phyloP scores from a whole-genome alignment of 495 filamentous ascomycete genomes.

The Aspergillus nidulans region DNA sequence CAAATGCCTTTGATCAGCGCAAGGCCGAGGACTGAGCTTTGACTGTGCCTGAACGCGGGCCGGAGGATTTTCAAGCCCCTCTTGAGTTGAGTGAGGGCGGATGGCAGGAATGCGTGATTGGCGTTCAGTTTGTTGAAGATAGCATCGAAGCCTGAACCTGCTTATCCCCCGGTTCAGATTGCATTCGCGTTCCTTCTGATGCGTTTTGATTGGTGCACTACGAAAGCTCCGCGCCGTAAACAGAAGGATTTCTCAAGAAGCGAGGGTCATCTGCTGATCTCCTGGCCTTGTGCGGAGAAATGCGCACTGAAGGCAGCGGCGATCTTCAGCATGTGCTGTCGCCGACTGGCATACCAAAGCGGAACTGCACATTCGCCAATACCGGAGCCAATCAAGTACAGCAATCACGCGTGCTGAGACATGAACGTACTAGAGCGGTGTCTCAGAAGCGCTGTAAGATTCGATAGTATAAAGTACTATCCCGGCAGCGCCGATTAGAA shows the following conservation, averaged over 20 bases:
- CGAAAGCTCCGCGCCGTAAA: conserved; percentile 7
- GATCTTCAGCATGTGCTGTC: not conserved
- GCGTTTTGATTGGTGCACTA: conserved; percentile 5
- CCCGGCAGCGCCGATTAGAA: not conserved
- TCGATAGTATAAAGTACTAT: not conserved
- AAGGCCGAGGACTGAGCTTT: conserved; percentile 6
- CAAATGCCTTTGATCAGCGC: conserved; percentile 1
- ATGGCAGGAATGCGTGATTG: not conserved
- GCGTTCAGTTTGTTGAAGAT: conserved; percentile 9
- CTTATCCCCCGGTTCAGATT: not conserved
- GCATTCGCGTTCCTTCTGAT: not conserved
- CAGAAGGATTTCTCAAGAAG: conserved; percentile 1
- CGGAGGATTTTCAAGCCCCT: conserved; percentile 6
- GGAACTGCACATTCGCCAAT: not conserved
- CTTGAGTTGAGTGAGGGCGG: conserved; percentile 5
- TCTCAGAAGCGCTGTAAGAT: not conserved
- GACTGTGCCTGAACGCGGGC: not conserved
- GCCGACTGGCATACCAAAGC: not conserved
- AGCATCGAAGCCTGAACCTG: conserved; percentile 4
- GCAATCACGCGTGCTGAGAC: no score
- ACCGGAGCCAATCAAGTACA: not conserved
- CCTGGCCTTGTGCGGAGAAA: not conserved
- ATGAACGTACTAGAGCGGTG: not conserved
- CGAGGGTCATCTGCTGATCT: not conserved
- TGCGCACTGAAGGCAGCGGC: not conserved